Base-by-base conservation (phyloP, 768 basidiomycete genomes). In the Macrolepiota albuminosa region DNA sequence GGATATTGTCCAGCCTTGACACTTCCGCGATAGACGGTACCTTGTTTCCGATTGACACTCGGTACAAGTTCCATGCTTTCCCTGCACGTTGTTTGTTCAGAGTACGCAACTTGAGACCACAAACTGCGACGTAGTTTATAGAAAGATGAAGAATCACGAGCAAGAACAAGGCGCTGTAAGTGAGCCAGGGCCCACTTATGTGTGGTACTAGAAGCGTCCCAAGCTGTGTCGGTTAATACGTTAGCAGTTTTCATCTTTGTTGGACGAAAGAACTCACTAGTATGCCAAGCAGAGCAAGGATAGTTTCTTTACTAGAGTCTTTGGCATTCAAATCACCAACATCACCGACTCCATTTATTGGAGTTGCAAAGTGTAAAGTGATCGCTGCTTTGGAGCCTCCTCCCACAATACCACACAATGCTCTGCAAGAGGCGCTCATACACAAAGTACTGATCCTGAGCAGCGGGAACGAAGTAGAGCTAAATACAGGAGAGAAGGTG, bases 281-380 rank as follows among this genome's bases (percentile, higher is more conserved):
- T 81, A 88, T 85, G 21, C 88, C 87, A 1, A 84, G 65, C 34
- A 89, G 79, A 1, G 84, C 84, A 3, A 90, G 72, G 0, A 88
- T 82, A 0, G 88, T 89, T 70, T 89, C 87, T 61, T 86, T 85
- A 69, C 87, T 88, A 0, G 84, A 78, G 60, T 87, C 87, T 66
- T 90, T 90, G 1, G 87, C 87, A 59, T 84, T 88, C 45, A 89
- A 72, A 63, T 89, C 88, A 1, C 87, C 87, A 13, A 89, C 74
- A 63, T 89, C 87, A 5, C 86, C 86, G 45, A 76, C 76, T 0
- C 81, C 80, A 10, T 61, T 67, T 14, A 75, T 54, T 1, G 84
- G 80, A 4, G 78, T 80, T 0, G 86, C 81, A 63, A 89, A 87
- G 65, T 89, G 88, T 56, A 86, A 71, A 0, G 85, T 81, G 18